A percentile compares a stretch with the other conserved stretches of the same genome.
These are phyloP conservation scores for Penicillium sp. DNA, from an alignment of 2,329 filamentous ascomycete genomes.

Conservation along the genomic window DNA sequence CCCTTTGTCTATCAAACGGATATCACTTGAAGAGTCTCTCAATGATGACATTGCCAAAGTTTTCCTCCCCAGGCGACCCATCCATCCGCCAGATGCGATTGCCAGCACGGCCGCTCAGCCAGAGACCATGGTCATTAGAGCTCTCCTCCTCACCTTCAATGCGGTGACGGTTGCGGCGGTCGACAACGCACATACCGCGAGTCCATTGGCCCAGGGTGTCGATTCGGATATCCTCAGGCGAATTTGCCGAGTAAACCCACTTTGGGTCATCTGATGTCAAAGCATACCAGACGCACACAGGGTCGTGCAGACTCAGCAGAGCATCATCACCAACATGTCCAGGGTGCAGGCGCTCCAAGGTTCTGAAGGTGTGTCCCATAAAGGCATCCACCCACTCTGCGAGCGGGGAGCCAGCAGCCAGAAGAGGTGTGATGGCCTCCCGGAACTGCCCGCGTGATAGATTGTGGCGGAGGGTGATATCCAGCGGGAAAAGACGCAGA, in stretches of 20 bases:
- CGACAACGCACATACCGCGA: conserved; percentile 82
- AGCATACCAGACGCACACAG: conserved; percentile 76
- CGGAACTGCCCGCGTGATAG: conserved; percentile 63
- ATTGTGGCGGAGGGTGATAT: conserved; percentile 72
- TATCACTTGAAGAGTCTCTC: conserved; percentile 58
- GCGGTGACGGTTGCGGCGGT: conserved; percentile 60
- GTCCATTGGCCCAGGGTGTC: conserved; percentile 96
- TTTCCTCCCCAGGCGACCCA: conserved; percentile 63
- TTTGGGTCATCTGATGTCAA: conserved; percentile 51
- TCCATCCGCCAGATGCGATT: conserved; percentile 79
- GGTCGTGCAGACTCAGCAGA: conserved; percentile 71
- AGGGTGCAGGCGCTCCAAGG: conserved; percentile 63
- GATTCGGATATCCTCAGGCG: conserved; percentile 77
- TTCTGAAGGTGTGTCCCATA: conserved; percentile 67
- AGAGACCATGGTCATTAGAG: conserved; percentile 70
- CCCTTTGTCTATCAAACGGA: background rate
- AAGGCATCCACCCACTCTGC: conserved; percentile 73
- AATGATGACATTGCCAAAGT: conserved; percentile 67
- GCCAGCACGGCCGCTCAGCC: conserved; percentile 71
- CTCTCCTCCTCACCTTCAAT: conserved; percentile 55
- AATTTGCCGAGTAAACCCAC: conserved; percentile 50
- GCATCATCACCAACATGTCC: conserved; percentile 51
- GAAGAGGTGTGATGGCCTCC: conserved; percentile 54
- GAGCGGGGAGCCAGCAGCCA: conserved; percentile 67
- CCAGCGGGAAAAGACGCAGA: conserved; percentile 71